Conservation (phyloP, 179 eudicot genomes). For the Nepenthes alata region DNA sequence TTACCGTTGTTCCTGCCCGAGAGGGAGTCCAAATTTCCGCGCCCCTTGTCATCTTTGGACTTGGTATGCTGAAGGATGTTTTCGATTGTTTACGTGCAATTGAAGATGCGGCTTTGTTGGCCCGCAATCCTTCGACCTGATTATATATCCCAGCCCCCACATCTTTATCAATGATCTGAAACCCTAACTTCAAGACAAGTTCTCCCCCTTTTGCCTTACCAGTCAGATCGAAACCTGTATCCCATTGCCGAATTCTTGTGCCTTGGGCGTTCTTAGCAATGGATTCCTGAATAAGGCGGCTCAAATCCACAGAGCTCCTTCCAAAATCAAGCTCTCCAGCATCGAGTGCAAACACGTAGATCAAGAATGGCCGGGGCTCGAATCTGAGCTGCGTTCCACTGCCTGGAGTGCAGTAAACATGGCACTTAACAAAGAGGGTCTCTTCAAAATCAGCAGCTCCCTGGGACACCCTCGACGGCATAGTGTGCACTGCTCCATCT, state of each 20-base stretch:
- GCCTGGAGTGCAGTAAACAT: constrained; percentile 54
- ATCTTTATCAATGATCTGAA: constrained; percentile 95
- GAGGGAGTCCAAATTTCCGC: constrained; percentile 77
- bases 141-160: constrained; percentile 63
- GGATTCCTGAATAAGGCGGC: constrained; percentile 66
- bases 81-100: constrained; percentile 69
- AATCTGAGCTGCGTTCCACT: constrained; percentile 41
- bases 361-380: constrained; percentile 67
- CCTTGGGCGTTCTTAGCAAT: constrained; percentile 61
- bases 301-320: constrained; percentile 56
- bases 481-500: constrained; percentile 83
- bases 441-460: constrained; percentile 96
- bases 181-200: constrained; percentile 67
- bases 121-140: constrained; percentile 29
- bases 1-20: constrained; percentile 32
- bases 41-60: constrained; percentile 61
- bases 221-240: constrained; percentile 51
- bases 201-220: constrained; percentile 95
- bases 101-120: constrained; percentile 29
- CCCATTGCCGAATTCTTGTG: constrained; percentile 71
- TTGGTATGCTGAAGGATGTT: constrained; percentile 75
- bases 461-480: constrained; percentile 88
- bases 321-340: constrained; percentile 87
- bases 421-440: constrained; percentile 69
- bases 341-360: constrained; percentile 71